Base-by-base conservation (phyloP, 805 yeast species). In the Candida glaebosa region DNA sequence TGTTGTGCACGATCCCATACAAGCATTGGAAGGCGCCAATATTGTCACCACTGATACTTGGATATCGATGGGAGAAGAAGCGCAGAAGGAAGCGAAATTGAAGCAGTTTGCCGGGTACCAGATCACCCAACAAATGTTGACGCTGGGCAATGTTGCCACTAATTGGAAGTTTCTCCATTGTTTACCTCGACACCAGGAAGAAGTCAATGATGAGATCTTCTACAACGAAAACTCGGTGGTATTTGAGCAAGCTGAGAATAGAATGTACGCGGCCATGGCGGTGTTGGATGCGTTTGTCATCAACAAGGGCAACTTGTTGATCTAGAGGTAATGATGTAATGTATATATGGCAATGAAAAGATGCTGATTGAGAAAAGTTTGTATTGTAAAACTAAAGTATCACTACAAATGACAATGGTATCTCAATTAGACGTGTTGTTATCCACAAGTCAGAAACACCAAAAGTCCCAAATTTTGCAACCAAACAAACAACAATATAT, bases 1-100 rank as follows among this genome's bases (percentile, higher is more conserved):
- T 50, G 56, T 81, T 6, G 75, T 83, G 3, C 81, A 87, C 50
- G 87, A 87, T 53, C 93, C 98, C 3, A 54, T 67, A n/a, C 70
- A 56, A 18, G 96, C 97, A 1, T 78, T 88, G 38, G 71, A 73
- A 40, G 72, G 74, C 50, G 88, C 98, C 3, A 79, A 91, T 56
- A 73, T 93, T 31, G 63, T 93, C 26, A 98, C 91, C 34, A 93
- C 99, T 12, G 99, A 93, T 56, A 93, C 99, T 3, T 93, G 96
- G 81, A 80, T 93, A 18, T 91, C 98, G 1, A 93, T 93, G 99
- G 99, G 99, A 43, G 90, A 93, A 70, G 99, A 93, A 63, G 68
- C 76, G 3, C 90, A 90, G 60, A 86, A 80, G 48, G 71, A 61
- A 37, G 69, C 73, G 42, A 86, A 90, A 48, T 69, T 93, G 52